Percentiles rank a stretch among this genome's conserved stretches.
Evolutionary conservation across 2,329 filamentous ascomycete genomes (phyloP).

Genomic region (Stromatinia cepivora): DNA sequence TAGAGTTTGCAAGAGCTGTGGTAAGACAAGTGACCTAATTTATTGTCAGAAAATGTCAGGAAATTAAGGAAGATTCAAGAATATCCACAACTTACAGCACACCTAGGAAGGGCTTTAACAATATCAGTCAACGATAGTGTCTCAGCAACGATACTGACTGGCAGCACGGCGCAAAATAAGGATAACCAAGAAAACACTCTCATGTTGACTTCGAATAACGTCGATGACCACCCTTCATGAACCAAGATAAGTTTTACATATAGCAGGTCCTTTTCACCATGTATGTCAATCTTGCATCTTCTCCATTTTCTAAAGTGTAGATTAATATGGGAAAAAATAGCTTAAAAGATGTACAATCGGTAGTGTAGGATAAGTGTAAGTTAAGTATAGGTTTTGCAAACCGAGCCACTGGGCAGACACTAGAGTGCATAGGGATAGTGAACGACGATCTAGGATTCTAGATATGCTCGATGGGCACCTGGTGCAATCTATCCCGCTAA

Average conservation of each 20-base stretch:
- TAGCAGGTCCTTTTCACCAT: neutral
- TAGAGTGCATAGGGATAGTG: neutral
- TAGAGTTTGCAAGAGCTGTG: neutral
- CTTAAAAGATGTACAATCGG: neutral
- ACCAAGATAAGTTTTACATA: constrained; percentile 8
- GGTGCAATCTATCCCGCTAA: constrained; percentile 3
- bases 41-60: neutral
- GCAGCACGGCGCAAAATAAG: neutral
- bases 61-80: neutral
- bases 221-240: neutral
- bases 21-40: constrained; percentile 11
- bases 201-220: constrained; percentile 7
- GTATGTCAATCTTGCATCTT: neutral
- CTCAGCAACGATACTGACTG: neutral
- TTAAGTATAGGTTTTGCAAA: neutral
- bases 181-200: constrained; percentile 4
- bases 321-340: neutral
- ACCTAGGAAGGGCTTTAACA: constrained; percentile 3
- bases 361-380: neutral
- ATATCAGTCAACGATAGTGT: neutral
- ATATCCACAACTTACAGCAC: constrained; percentile 12
- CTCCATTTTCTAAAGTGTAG: neutral
- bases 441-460: no score
- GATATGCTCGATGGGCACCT: neutral
- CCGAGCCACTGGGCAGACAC: neutral